Evolutionary conservation across 495 filamentous ascomycete species (phyloP).

Genomic region (Penicillium paxilli): DNA sequence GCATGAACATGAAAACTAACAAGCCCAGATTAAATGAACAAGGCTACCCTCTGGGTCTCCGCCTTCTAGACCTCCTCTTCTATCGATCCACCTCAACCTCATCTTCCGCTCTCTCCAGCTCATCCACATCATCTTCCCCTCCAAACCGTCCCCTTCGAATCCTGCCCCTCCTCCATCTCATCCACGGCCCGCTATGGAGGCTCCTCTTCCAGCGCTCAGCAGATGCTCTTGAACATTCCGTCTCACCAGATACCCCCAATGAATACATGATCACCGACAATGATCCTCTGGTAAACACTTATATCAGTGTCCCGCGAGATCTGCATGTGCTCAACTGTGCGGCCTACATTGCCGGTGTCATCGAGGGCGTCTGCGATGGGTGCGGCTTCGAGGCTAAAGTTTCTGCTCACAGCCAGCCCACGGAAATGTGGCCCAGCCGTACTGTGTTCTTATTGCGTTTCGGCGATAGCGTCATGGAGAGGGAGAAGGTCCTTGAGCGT

Average conservation of each 20-base stretch:
- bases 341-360: slow-evolving; percentile 90
- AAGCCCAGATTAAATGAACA: slow-evolving; percentile 77
- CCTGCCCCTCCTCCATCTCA: slow-evolving; percentile 89
- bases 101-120: slow-evolving; percentile 82
- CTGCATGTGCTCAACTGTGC: slow-evolving; percentile 97
- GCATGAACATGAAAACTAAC: neutral
- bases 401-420: slow-evolving; percentile 82
- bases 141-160: slow-evolving; percentile 82
- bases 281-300: slow-evolving; percentile 90
- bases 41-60: slow-evolving; percentile 92
- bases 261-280: slow-evolving; percentile 99
- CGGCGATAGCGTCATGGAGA: slow-evolving; percentile 80
- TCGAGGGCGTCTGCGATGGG: slow-evolving; percentile 94
- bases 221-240: slow-evolving; percentile 86
- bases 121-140: slow-evolving; percentile 63
- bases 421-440: slow-evolving; percentile 89
- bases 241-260: slow-evolving; percentile 74
- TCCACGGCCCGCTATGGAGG: slow-evolving; percentile 85
- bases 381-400: slow-evolving; percentile 86
- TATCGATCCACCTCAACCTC: slow-evolving; percentile 58
- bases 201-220: slow-evolving; percentile 89
- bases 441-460: slow-evolving; percentile 96
- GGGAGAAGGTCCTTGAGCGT: slow-evolving; percentile 71
- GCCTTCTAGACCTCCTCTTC: slow-evolving; percentile 91
- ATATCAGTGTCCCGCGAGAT: slow-evolving; percentile 88